Base-by-base conservation (phyloP, 495 filamentous ascomycete genomes). In the Penicillium robsamsonii region DNA sequence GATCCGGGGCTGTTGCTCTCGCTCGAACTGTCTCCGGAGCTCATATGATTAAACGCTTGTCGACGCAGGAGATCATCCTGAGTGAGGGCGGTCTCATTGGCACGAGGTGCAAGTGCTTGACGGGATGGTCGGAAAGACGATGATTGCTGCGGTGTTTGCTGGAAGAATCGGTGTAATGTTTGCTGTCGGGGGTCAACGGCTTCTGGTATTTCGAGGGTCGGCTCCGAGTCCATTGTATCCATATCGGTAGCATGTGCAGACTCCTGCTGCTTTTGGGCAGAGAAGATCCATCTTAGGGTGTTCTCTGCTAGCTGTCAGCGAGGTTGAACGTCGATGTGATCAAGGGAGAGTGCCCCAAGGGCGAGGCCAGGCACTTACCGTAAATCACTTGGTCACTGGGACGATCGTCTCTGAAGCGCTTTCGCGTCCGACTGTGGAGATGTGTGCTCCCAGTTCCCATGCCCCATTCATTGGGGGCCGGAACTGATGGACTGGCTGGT, bases 341-440 rank as follows among this genome's bases (percentile, higher is more conserved):
- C 51, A 38, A 54, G 38, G 37, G 43, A 30, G 31, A 15, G 40
- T 1, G 10, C 2, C 35, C 24, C 27, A n/a, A 33, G 33, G 33
- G 24, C 17, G 24, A 13, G 48, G 24, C 6, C 17, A 41, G 43
- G 38, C 18, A 58, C 73, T 65, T 46, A 80, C 77, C 71, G 63
- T 80, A 77, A 35, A 82, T 68, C 11, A 69, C 62, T 37, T 74
- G 62, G 6, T 80, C 76, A 24, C 73, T 70, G 0, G 79, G 79
- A 42, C 79, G 75, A 46, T 73, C 73, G 40, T 82, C 67, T 29
- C 78, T 70, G 53, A 77, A 77, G n/a, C 79, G 72, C 62, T 82
- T 82, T 55, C 75, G 70, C 30, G 79, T 82, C 7, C 79, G 76
- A 50, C 76, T 79, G 56, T 79, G 64, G 17, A 80, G 70, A 57